These are phyloP conservation scores for Trichoderma sp. DNA, from an alignment of 2,329 filamentous ascomycete genomes.

Conservation along the genomic window DNA sequence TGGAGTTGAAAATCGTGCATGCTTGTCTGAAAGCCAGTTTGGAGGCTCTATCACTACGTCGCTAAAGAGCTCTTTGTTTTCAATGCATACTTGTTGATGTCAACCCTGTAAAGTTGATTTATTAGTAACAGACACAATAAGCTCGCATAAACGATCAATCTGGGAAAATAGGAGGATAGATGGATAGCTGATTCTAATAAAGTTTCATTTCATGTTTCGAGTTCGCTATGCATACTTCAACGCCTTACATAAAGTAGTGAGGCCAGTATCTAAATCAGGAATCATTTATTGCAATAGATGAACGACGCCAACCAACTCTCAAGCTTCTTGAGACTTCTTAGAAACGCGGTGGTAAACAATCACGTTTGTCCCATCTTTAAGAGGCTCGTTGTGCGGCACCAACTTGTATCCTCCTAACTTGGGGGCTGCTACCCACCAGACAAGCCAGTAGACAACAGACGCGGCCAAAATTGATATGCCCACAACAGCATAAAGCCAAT, in stretches of 20 bases:
- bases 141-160: not conserved
- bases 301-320: not conserved
- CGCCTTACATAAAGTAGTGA: not conserved
- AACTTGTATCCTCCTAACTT: constrained; percentile 23
- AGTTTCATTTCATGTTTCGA: not conserved
- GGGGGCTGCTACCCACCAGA: constrained; percentile 25
- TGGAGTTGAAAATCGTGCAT: not conserved
- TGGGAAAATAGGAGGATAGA: not conserved
- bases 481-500: constrained; percentile 27
- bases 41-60: not conserved
- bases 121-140: not conserved
- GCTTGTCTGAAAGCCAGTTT: not conserved
- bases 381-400: constrained; percentile 24
- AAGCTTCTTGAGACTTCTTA: not conserved
- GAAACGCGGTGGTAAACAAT: constrained; percentile 24
- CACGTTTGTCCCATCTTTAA: constrained; percentile 25
- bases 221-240: not conserved
- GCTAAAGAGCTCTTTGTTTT: not conserved
- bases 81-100: rapidly evolving
- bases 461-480: constrained; percentile 22
- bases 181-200: not conserved
- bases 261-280: not conserved
- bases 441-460: constrained; percentile 25
- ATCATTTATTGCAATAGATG: not conserved
- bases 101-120: not conserved